These are phyloP conservation scores for Dillenia suffruticosa DNA, from an alignment of 164 flowering plant genomes.

Conservation along the genomic window DNA sequence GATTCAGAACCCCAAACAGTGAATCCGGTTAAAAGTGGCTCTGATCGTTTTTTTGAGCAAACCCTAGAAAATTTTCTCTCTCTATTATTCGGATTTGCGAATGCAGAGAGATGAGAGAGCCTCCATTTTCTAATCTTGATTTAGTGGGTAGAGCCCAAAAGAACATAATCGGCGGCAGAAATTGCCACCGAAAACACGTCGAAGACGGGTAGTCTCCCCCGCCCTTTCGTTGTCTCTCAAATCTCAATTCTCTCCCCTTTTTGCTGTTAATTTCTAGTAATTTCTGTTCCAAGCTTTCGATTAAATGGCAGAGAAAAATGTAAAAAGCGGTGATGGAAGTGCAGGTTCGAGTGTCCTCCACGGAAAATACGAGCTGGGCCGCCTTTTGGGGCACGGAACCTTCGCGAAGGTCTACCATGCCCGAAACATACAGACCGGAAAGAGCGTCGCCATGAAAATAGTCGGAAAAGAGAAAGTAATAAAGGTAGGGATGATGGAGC, in stretches of 20 bases:
- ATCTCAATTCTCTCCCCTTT: no score
- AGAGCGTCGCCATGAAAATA: constrained; percentile 52
- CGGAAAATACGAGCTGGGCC: constrained; percentile 34
- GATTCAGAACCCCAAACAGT: no score
- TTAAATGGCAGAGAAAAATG: neutral
- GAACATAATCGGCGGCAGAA: constrained; percentile 17
- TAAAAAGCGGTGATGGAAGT: neutral
- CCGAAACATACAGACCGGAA: constrained; percentile 30
- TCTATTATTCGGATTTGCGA: constrained; percentile 1
- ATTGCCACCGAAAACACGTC: constrained; percentile 33
- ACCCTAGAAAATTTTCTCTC: no score
- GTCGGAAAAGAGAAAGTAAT: constrained; percentile 52
- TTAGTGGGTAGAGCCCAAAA: constrained; percentile 1
- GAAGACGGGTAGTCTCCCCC: constrained; percentile 22
- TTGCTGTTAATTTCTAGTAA: no score
- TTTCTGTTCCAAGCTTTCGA: neutral
- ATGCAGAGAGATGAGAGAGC: constrained; percentile 29
- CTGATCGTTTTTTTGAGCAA: no score
- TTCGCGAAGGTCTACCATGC: constrained; percentile 58
- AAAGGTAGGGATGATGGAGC: constrained; percentile 56
- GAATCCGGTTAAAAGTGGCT: no score
- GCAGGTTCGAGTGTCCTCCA: constrained; percentile 9
- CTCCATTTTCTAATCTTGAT: constrained; percentile 7
- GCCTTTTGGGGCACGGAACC: constrained; percentile 34
- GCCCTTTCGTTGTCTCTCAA: neutral